phyloP scores from a whole-genome alignment of 1,139 yeast species.

The Arxiozyma telluris region DNA sequence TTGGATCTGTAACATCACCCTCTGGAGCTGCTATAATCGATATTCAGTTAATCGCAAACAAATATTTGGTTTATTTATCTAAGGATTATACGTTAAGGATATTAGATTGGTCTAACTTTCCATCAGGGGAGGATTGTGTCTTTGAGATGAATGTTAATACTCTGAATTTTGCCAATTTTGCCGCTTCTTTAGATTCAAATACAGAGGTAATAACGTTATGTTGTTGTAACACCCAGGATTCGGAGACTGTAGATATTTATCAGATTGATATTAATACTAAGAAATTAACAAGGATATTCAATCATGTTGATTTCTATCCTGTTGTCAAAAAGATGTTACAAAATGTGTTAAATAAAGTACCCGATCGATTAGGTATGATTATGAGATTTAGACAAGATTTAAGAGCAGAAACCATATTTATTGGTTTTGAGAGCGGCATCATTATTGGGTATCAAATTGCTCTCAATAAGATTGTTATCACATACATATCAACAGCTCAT shows the following conservation, averaged over 20 bases:
- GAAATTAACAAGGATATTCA: slow-evolving; percentile 17
- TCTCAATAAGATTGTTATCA: slow-evolving; percentile 11
- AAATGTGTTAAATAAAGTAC: slow-evolving; percentile 3
- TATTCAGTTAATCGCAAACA: slow-evolving; percentile 9
- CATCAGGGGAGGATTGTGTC: slow-evolving; percentile 1
- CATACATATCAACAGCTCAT: slow-evolving; percentile 21
- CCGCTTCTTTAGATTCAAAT: neutral
- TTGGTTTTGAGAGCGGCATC: slow-evolving; percentile 28
- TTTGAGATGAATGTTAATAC: slow-evolving; percentile 29
- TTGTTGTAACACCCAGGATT: slow-evolving; percentile 26
- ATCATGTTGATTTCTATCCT: slow-evolving; percentile 15
- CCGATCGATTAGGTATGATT: slow-evolving; percentile 23
- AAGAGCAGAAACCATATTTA: slow-evolving; percentile 11
- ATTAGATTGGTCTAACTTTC: slow-evolving; percentile 4
- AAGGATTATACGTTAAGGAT: slow-evolving; percentile 26
- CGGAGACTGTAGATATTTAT: slow-evolving; percentile 26
- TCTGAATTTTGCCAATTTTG: slow-evolving; percentile 27
- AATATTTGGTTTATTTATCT: slow-evolving; percentile 15
- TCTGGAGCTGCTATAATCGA: slow-evolving; percentile 15
- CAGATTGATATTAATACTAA: slow-evolving; percentile 14
- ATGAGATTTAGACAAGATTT: slow-evolving; percentile 18
- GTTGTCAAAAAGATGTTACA: slow-evolving; percentile 6
- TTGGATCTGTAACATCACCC: slow-evolving; percentile 6
- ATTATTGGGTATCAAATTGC: slow-evolving; percentile 18
- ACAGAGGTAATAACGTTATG: slow-evolving; percentile 13